Conservation (phyloP, 768 basidiomycete species). For the Pleurotus ostreatus region DNA sequence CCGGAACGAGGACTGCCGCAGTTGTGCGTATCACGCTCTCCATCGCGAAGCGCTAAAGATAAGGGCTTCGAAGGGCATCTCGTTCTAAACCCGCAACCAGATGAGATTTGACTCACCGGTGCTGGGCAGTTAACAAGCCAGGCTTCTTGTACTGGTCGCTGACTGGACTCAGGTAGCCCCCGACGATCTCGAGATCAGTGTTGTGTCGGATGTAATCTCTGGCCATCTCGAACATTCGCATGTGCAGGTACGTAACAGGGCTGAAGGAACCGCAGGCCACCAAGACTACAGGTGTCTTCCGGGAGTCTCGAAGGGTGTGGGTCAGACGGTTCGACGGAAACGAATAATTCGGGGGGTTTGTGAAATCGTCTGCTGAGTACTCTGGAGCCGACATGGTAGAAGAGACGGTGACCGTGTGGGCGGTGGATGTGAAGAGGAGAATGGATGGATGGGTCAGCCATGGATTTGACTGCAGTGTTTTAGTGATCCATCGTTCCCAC, state of each 20-base stretch:
- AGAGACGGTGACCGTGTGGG: neutral
- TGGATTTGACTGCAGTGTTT: conserved; percentile 3
- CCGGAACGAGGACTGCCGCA: conserved; percentile 17
- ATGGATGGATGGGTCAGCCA: conserved; percentile 6
- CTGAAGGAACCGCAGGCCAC: conserved; percentile 98
- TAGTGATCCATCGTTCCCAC: conserved; percentile 5
- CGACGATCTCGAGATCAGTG: conserved; percentile 90
- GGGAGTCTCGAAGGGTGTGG: conserved; percentile 50
- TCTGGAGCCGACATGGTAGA: conserved; percentile 5
- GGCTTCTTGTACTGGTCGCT: conserved; percentile 96
- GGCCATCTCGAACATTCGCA: conserved; percentile 99
- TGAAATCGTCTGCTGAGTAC: conserved; percentile 42
- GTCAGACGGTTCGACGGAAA: conserved; percentile 67
- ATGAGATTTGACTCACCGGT: conserved; percentile 63
- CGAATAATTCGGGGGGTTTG: conserved; percentile 60
- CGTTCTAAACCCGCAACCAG: conserved; percentile 8
- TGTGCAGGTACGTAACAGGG: conserved; percentile 94
- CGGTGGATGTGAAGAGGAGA: neutral
- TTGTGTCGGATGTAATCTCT: conserved; percentile 92
- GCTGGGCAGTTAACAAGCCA: conserved; percentile 81
- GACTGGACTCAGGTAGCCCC: conserved; percentile 95
- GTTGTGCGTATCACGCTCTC: neutral
- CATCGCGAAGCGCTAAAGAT: neutral
- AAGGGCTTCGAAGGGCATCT: neutral
- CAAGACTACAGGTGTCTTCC: conserved; percentile 84